These are phyloP conservation scores for Pythium rishiriense DNA, from an alignment of 352 stramenopile species.

Conservation along the genomic window DNA sequence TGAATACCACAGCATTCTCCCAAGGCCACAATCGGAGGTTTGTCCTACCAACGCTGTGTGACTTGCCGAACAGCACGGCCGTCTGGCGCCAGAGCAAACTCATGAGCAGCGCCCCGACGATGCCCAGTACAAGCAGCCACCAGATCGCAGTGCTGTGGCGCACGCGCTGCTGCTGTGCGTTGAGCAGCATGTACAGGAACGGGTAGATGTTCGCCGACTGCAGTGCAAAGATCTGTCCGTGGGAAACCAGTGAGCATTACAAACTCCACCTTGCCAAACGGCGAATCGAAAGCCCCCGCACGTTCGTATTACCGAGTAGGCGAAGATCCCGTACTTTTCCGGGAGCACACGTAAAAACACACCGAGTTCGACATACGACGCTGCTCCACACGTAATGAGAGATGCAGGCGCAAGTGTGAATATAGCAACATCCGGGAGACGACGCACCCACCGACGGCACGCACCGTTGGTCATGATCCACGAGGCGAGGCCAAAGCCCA, in stretches of 20 bases:
- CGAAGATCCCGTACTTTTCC: conserved; percentile 66
- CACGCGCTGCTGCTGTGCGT: conserved; percentile 42
- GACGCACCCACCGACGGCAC: not conserved
- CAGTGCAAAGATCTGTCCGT: conserved; percentile 54
- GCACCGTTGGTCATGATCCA: conserved; percentile 73
- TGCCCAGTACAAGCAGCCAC: conserved; percentile 48
- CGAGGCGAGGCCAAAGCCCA: conserved; percentile 55
- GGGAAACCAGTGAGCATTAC: not conserved
- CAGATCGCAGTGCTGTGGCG: conserved; percentile 51
- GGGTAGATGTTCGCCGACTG: conserved; percentile 74
- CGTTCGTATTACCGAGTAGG: conserved; percentile 46
- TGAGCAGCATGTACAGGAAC: conserved; percentile 68
- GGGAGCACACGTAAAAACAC: conserved; percentile 58
- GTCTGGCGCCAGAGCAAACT: conserved; percentile 57
- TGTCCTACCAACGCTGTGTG: conserved; percentile 51
- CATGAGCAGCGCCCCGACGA: conserved; percentile 56
- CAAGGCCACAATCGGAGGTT: not conserved
- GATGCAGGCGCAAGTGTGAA: not conserved
- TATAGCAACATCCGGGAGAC: not conserved
- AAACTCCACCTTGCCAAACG: too few species aligned
- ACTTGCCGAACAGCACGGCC: conserved; percentile 40
- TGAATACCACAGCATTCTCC: not conserved
- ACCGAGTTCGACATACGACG: conserved; percentile 58
- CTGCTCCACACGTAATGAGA: conserved; percentile 15
- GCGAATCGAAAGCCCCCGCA: too few species aligned